Base-by-base conservation (phyloP, 352 stramenopile species). In the Phytophthora hibernalis region DNA sequence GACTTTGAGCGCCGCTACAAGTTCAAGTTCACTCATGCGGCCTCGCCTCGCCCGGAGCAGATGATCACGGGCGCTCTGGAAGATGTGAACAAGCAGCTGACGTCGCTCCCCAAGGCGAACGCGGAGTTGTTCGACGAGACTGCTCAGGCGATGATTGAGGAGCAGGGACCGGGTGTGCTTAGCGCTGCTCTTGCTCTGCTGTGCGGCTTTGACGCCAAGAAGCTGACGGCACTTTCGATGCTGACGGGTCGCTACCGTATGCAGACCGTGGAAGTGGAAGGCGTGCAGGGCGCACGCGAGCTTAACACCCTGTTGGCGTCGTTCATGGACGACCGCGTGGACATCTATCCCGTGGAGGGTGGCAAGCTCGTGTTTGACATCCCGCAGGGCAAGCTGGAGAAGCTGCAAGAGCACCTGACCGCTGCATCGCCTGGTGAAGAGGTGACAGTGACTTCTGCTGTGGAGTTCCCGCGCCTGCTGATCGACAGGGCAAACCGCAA, bases 1-100 rank as follows among this genome's bases (percentile, higher is more conserved):
- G 82, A 91, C 50, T 89, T 94, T 69, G 80, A 93, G 70, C 84
- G 79, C 67, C 81, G 82, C 31, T 93, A 83, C 79, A 87, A 92
- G 65, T 87, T 92, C 50, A 83, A 73, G 45, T 94, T 94, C 52
- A 50, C 62, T 31, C 85, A 94, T 61, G 62, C 80, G 6, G 76
- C 82, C 4, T 52, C 81, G 1, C 84, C 87, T 31, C 73, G 71
- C 26, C 71, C 85, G 6, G 81, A 92, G 69, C 75, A 87, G 50
- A 76, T 92, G 68, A 72, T 93, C n/a, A 74, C 80, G 15, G 68
- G 72, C 11, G 82, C 78, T 1, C 51, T 92, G 35, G 60, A 70
- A 16, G 88, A 89, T 30, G 79, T 87, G 9, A 70, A 58, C 22
- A 79, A 83, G 63, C 85, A 85, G 58, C 61, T 96, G 16, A 33